phyloP scores from a whole-genome alignment of 805 yeast species.

The Tetrapisispora namnaoensis region DNA sequence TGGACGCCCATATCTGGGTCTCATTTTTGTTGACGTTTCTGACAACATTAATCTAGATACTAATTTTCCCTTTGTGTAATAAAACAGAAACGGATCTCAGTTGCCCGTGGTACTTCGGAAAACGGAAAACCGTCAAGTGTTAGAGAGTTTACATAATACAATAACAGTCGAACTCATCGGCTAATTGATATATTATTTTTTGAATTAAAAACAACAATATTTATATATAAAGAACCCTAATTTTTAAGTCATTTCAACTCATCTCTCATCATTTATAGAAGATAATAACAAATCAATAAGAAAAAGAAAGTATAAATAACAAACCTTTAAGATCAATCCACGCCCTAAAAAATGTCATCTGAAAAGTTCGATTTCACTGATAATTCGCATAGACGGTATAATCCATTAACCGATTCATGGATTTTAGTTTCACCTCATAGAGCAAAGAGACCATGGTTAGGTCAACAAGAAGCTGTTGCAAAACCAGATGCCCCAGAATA shows the following conservation, averaged over 20 bases:
- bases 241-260: no score
- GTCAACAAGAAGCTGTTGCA: slow-evolving; percentile 48
- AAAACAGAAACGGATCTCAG: neutral
- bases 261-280: no score
- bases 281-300: neutral
- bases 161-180: neutral
- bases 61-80: neutral
- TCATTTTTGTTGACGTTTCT: no score
- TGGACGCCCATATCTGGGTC: no score
- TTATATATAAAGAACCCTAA: neutral
- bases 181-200: neutral
- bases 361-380: slow-evolving; percentile 39
- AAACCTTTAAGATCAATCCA: neutral
- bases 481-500: slow-evolving; percentile 39
- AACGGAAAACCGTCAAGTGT: slow-evolving; percentile 1
- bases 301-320: neutral
- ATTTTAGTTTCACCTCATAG: slow-evolving; percentile 69
- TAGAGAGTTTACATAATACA: neutral
- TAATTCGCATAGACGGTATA: slow-evolving; percentile 59
- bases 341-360: neutral
- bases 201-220: no score
- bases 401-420: slow-evolving; percentile 60
- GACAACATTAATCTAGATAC: no score
- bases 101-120: slow-evolving; percentile 1
- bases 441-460: slow-evolving; percentile 75